Base-by-base conservation (phyloP, 352 stramenopile genomes). In the Globisporangium lucens region DNA sequence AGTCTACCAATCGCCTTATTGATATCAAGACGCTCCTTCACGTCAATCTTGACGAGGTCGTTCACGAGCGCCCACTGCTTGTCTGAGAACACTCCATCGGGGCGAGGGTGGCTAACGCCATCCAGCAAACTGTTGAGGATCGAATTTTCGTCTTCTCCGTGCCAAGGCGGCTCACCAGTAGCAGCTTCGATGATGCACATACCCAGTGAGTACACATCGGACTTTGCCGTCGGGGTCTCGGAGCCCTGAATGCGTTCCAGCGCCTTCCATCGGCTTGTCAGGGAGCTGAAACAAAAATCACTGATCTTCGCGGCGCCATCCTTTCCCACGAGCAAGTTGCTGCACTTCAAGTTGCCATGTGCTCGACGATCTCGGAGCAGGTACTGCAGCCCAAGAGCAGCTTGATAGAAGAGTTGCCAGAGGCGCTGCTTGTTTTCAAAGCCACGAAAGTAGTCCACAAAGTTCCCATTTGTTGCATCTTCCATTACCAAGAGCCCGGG, bases 331-430 rank as follows among this genome's bases (percentile, higher is more conserved):
- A 97, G 76, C 27, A 97, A 72, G 69, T 97, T 97, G 60, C 76
- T 85, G 51, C 83, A 89, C 61, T 97, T 97, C 17, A 97, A 74
- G 59, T 97, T 89, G 24, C 89, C 82, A 61, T 97, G 90, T 15
- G 95, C 43, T 79, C 74, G 30, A 72, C 36, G n/a, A 53, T 51
- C 65, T 95, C 36, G 10, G 36, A 43, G 83, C 10, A 95, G 52
- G 72, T 82, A 93, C 41, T 63, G 24, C 8, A 95, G 61, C 0
- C 82, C 87, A 22, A 83, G 27, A 0, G 75, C 73, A 1, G 72
- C 73, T 46, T 87, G 73, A 52, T 81, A 73, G 27, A 88, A 72
- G 8, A 64, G 61, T 5, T 46, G 46, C 68, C 67, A 76, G 10
- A 76, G 15, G 17, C 58, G 59, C 10, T 63, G 13, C 68, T 72